Evolutionary conservation across 2,329 filamentous ascomycete species (phyloP), one percentile per base, ranked within the genome.

Genomic region (Aspergillus flavus): DNA sequence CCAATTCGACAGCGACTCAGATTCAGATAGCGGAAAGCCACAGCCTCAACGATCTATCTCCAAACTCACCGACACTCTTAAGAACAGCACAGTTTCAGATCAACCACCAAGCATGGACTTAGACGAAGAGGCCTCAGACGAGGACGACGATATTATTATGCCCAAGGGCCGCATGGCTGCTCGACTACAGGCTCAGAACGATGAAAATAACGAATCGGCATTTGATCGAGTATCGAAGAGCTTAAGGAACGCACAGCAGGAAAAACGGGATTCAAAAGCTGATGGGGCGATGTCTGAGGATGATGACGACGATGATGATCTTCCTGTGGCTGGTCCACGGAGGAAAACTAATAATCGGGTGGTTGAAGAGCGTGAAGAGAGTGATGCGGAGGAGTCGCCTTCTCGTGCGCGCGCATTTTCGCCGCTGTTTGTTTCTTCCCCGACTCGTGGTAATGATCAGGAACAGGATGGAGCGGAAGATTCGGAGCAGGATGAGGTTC

Each of bases 161-260:
- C 90, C 90, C 0, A 84, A 85, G 60, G 89, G 89, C 28, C 85
- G 86, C 58, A 81, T 92, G 68, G 89, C 89, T 14, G 84, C 89
- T 19, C 83, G 87, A 58, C 87, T 93, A 84, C 83, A 85, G 65
- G 83, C 73, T 30, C 63, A 69, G 34, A 68, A 73, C 34, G 69
- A 23, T 30, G 39, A 26, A 3, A n/a, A 23, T 0, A 11, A 1
- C 12, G 50, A 32, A 45, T 77, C 75, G 41, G 81, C 82, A 9
- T 80, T 79, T 62, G 71, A 78, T 45, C 75, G 76, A 26, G 77
- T 84, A 53, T 75, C 73, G 56, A 75, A 72, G 54, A 65, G 63
- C 3, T 46, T 78, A 5, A 66, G 61, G 30, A 54, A 45, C 1
- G 65, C 68, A 54, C 69, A 64, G 52, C 61, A 68, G 50, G 62